A percentile compares a stretch with the other conserved stretches of the same genome.
phyloP scores from a whole-genome alignment of 1,284 basidiomycete genomes.

The Flammula alnicola region DNA sequence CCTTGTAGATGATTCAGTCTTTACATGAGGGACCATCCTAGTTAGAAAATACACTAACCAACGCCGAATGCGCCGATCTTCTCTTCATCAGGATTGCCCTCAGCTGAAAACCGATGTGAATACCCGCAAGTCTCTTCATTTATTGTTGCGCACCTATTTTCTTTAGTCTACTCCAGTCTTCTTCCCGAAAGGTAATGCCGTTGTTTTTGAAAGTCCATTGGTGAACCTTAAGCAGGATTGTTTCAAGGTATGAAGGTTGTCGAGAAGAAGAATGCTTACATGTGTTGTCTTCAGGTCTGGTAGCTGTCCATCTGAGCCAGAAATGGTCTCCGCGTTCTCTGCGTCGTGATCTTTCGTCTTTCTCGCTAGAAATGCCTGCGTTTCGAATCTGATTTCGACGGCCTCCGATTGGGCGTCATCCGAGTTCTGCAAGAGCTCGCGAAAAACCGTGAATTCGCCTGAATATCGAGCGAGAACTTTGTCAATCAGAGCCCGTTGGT shows the following conservation, averaged over 20 bases:
- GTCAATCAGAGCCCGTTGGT: slow-evolving; percentile 93
- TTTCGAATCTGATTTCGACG: slow-evolving; percentile 86
- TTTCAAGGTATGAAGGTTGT: background rate
- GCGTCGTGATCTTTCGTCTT: slow-evolving; percentile 27
- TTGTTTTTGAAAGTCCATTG: slow-evolving; percentile 90
- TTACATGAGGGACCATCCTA: background rate
- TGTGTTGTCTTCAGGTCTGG: slow-evolving; percentile 68
- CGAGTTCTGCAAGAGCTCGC: slow-evolving; percentile 93
- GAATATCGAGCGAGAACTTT: slow-evolving; percentile 94
- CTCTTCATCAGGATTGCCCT: slow-evolving; percentile 84
- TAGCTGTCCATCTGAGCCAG: slow-evolving; percentile 25
- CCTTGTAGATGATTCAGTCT: slow-evolving; percentile 43
- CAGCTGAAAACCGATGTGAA: slow-evolving; percentile 50
- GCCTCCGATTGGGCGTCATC: slow-evolving; percentile 88
- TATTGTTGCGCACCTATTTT: slow-evolving; percentile 69
- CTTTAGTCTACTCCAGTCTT: slow-evolving; percentile 89
- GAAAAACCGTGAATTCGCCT: slow-evolving; percentile 92
- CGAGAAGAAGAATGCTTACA: slow-evolving; percentile 26
- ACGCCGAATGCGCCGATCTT: slow-evolving; percentile 90
- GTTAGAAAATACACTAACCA: slow-evolving; percentile 46
- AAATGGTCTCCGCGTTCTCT: background rate
- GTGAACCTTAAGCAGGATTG: slow-evolving; percentile 48
- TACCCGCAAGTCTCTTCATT: background rate
- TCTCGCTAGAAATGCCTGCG: slow-evolving; percentile 55
- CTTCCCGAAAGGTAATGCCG: slow-evolving; percentile 78